Evolutionary conservation across 495 filamentous ascomycete genomes (phyloP), one percentile per base, ranked within the genome.

Genomic region (Podospora appendiculata): DNA sequence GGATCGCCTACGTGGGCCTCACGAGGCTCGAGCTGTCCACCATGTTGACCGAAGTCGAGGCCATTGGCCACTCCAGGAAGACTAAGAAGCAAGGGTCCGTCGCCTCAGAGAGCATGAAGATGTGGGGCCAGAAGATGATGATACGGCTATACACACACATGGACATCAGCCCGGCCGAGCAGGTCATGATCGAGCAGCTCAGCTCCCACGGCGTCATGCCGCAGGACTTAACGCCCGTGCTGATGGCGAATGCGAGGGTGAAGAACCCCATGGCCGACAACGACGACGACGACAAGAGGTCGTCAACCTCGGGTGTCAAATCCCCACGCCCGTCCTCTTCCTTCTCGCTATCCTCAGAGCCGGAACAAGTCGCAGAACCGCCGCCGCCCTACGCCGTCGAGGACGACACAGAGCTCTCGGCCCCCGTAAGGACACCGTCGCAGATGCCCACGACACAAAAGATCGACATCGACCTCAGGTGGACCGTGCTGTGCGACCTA

Each of bases 41-140:
- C 48, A 94, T 99, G 88, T 66, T 80, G 14, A 77, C 78, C 47
- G 86, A 89, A 32, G 57, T 83, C 45, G 79, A 83, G 42, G 66
- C 68, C 17, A 59, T 91, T 6, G 73, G 81, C 49, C 70, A 67
- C 1, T 75, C 75, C 16, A 70, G 64, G 19, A 80, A 70, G 53
- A 72, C 68, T 6, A 90, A 83, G 70, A 96, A 90, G 67, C 71
- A 83, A 10, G 55, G 90, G 6, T 74, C 78, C 16, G 65, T 85
- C 47, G 82, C 85, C 1, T 68, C 80, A 9, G 93, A 97, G 69
- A 78, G 80, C 39, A 85, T 87, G 75, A 86, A 85, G 66, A 96
- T 95, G 85, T 99, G 92, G 92, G 83, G 87, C 48, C 94, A 97
- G 63, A 90, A 90, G 68, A 94, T 96, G 76, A 97, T 97, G 89